These are phyloP conservation scores for Ceratocystiopsis brevicomis DNA, from an alignment of 2,329 filamentous ascomycete species.

Conservation along the genomic window DNA sequence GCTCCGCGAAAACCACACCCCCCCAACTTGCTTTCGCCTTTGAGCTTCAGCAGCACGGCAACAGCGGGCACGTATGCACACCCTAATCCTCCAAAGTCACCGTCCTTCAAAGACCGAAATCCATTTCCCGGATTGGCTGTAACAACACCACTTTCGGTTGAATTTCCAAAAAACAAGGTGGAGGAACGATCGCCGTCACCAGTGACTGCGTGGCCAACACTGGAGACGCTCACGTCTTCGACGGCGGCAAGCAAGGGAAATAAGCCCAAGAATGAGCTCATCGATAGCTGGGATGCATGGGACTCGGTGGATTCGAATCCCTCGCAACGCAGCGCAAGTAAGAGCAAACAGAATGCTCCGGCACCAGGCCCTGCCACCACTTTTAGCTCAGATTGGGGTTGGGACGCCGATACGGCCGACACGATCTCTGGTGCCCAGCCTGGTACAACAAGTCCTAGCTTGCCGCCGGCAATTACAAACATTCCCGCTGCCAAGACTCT, in stretches of 20 bases:
- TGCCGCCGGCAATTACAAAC: conserved; percentile 4
- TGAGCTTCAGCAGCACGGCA: conserved; percentile 14
- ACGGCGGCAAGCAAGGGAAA: conserved; percentile 18
- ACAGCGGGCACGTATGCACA: conserved; percentile 12
- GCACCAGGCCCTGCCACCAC: background rate
- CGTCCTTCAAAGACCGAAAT: conserved; percentile 33
- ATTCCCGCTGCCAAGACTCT: conserved; percentile 4
- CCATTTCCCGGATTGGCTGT: conserved; percentile 31
- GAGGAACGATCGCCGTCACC: conserved; percentile 20
- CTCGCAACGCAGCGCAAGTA: background rate
- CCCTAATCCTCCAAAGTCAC: conserved; percentile 29
- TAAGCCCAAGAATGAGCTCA: too few relatives aligned
- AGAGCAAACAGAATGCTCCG: conserved; percentile 3
- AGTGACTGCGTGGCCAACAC: conserved; percentile 26
- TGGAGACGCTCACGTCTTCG: conserved; percentile 10
- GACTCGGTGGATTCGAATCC: background rate
- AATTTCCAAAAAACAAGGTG: conserved; percentile 15
- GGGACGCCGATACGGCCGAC: conserved; percentile 17
- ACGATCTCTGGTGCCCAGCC: conserved; percentile 15
- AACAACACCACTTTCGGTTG: conserved; percentile 21
- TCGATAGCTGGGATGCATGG: conserved; percentile 21
- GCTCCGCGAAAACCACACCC: too few relatives aligned
- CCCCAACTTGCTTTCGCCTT: conserved; percentile 14
- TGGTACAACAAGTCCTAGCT: background rate
- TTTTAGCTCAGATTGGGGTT: conserved; percentile 24